Conservation (phyloP, 2,329 filamentous ascomycete genomes). For the Beauveria sp. region DNA sequence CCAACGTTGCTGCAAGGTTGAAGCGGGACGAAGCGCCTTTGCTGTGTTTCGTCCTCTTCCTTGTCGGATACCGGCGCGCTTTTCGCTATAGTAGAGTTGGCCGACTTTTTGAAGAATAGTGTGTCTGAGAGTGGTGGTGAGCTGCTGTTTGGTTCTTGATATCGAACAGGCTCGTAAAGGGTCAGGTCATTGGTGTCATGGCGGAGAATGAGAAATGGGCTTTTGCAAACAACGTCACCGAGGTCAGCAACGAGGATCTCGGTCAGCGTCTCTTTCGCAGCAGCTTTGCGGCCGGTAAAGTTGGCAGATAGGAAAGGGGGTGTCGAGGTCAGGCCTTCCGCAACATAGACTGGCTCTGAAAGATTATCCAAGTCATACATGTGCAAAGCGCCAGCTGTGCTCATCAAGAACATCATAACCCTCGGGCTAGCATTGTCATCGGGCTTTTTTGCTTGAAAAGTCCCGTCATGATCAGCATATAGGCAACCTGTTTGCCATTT, state of each 20-base stretch:
- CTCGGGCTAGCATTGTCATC: slow-evolving; percentile 35
- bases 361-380: slow-evolving; percentile 72
- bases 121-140: slow-evolving; percentile 37
- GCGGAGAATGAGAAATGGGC: slow-evolving; percentile 75
- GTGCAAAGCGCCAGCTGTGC: slow-evolving; percentile 64
- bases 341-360: slow-evolving; percentile 61
- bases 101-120: slow-evolving; percentile 69
- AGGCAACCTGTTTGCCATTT: slow-evolving; percentile 81
- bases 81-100: slow-evolving; percentile 60
- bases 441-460: slow-evolving; percentile 41
- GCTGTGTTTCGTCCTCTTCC: slow-evolving; percentile 39
- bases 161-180: slow-evolving; percentile 74
- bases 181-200: slow-evolving; percentile 75
- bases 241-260: slow-evolving; percentile 82
- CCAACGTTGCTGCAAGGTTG: slow-evolving; percentile 56
- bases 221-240: slow-evolving; percentile 62
- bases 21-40: slow-evolving; percentile 43
- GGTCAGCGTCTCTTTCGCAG: slow-evolving; percentile 62
- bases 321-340: slow-evolving; percentile 70
- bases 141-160: slow-evolving; percentile 26
- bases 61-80: slow-evolving; percentile 40
- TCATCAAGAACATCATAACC: slow-evolving; percentile 70
- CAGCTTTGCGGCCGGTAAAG: slow-evolving; percentile 59
- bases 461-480: slow-evolving; percentile 58
- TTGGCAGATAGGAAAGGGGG: slow-evolving; percentile 69